Evolutionary conservation across 352 stramenopile species (phyloP).

Genomic region (Globisporangium camurandrum): DNA sequence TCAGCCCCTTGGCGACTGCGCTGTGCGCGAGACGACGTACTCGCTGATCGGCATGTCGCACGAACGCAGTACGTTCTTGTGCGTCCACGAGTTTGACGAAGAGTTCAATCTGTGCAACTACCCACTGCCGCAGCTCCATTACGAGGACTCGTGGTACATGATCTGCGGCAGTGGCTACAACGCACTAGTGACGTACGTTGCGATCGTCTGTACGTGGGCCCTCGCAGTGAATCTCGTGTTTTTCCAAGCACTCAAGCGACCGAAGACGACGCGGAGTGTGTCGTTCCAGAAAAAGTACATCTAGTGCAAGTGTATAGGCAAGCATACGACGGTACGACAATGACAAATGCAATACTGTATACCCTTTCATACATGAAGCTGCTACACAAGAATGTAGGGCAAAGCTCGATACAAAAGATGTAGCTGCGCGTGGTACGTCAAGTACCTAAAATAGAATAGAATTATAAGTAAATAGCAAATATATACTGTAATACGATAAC

Average conservation of each 20-base stretch:
- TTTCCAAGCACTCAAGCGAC: conserved; percentile 65
- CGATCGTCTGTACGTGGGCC: conserved; percentile 28
- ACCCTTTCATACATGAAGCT: too few species aligned
- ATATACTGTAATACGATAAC: too few species aligned
- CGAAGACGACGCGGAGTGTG: conserved; percentile 44
- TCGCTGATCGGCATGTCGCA: conserved; percentile 52
- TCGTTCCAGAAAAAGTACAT: conserved; percentile 46
- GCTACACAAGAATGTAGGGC: too few species aligned
- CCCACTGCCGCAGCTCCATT: conserved; percentile 58
- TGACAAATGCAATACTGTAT: too few species aligned
- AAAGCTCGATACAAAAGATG: too few species aligned
- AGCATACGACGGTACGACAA: too few species aligned
- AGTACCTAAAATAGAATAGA: too few species aligned
- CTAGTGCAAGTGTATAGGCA: too few species aligned
- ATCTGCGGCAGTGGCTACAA: conserved; percentile 71
- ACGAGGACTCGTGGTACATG: conserved; percentile 79
- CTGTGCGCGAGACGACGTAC: conserved; percentile 45
- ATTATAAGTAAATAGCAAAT: too few species aligned
- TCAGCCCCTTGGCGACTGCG: conserved; percentile 65
- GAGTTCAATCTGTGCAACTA: conserved; percentile 82
- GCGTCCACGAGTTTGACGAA: conserved; percentile 74
- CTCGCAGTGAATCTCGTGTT: conserved; percentile 19
- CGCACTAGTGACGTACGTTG: conserved; percentile 45
- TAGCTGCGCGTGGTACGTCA: too few species aligned
- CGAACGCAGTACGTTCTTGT: conserved; percentile 61